Conservation (phyloP, 1,284 basidiomycete species). For the Trametes hirsuta region DNA sequence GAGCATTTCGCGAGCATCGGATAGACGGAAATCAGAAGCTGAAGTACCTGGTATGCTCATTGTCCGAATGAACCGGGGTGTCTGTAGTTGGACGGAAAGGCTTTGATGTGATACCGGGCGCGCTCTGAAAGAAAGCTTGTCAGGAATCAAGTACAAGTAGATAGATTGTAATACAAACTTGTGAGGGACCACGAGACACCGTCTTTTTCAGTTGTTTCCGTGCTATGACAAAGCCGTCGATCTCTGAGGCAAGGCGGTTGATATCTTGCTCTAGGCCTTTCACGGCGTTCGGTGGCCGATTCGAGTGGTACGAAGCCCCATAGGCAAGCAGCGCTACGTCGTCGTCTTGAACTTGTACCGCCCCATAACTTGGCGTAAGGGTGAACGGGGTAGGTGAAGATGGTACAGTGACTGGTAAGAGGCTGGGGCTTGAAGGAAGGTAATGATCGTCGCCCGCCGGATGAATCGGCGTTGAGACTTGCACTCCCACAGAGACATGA, state of each 20-base stretch:
- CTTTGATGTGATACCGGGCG: too few relatives aligned
- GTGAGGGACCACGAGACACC: slow-evolving; percentile 23
- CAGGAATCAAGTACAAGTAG: neutral
- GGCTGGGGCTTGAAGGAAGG: slow-evolving; percentile 12
- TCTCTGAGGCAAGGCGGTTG: slow-evolving; percentile 35
- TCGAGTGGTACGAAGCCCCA: neutral
- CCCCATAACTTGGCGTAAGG: slow-evolving; percentile 1
- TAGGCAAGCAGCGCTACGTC: neutral
- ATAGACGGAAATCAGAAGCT: neutral
- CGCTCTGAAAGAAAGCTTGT: too few relatives aligned
- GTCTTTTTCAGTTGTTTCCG: slow-evolving; percentile 35
- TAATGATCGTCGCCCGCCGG: neutral
- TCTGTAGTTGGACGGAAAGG: neutral
- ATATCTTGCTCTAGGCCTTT: slow-evolving; percentile 36
- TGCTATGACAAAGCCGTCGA: slow-evolving; percentile 42
- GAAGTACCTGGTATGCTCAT: slow-evolving; percentile 12
- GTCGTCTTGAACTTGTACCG: neutral
- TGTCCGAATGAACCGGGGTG: neutral
- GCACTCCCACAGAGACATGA: neutral
- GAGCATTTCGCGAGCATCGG: neutral
- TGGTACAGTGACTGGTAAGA: slow-evolving; percentile 3
- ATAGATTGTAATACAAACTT: slow-evolving; percentile 25
- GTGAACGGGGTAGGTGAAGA: slow-evolving; percentile 11
- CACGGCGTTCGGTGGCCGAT: slow-evolving; percentile 22
- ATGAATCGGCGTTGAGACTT: neutral